These are phyloP conservation scores for Xylaria polymorpha DNA, from an alignment of 2,329 filamentous ascomycete genomes.

Conservation along the genomic window DNA sequence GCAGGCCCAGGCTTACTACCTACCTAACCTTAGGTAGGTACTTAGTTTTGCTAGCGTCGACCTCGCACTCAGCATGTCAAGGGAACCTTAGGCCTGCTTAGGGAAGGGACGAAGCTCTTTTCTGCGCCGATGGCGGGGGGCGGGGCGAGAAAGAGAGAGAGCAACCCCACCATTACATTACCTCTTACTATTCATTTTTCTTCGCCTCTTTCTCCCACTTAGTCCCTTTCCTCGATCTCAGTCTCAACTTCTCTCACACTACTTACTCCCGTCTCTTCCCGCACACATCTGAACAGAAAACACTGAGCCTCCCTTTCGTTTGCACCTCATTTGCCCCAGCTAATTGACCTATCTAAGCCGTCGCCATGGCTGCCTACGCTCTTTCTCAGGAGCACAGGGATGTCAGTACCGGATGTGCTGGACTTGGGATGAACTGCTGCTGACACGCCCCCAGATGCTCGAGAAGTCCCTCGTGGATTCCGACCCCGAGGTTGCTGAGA, in stretches of 20 bases:
- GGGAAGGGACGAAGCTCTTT: no score
- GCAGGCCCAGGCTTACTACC: constrained; percentile 7
- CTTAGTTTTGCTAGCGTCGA: constrained; percentile 2
- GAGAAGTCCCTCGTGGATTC: constrained; percentile 92
- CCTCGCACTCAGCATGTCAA: not conserved
- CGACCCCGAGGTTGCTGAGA: constrained; percentile 93
- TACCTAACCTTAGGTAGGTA: no score
- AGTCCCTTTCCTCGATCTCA: not conserved
- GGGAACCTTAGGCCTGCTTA: not conserved
- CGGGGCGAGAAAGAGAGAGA: no score
- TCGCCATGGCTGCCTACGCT: constrained; percentile 52
- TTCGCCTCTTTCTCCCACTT: constrained; percentile 17
- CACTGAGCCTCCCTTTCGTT: not conserved
- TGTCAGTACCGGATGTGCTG: constrained; percentile 42
- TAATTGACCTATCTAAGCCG: constrained; percentile 2
- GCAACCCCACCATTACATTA: constrained; percentile 7
- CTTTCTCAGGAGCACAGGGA: constrained; percentile 53
- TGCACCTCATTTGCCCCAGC: not conserved
- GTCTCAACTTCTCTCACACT: constrained; percentile 1
- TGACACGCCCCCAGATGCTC: constrained; percentile 76
- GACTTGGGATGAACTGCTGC: constrained; percentile 34
- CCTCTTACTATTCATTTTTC: constrained; percentile 10
- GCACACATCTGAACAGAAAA: not conserved
- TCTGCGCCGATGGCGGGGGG: constrained; percentile 16
- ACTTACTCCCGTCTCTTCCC: not conserved